phyloP scores from a whole-genome alignment of 345 rosid species.

The Eucalyptus decipiens region DNA sequence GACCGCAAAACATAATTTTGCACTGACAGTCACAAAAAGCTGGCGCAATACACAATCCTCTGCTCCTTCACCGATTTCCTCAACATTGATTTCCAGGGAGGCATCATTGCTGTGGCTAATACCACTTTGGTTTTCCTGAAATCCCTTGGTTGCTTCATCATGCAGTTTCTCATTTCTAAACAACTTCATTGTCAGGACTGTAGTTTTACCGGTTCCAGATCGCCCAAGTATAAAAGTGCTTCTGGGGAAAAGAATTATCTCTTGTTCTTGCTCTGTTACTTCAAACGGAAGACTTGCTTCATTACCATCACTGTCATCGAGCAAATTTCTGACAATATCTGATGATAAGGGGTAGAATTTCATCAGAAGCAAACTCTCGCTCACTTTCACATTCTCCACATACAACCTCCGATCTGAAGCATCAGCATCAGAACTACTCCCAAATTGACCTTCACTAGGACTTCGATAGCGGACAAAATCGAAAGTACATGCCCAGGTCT shows the following conservation, averaged over 20 bases:
- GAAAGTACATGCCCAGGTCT: constrained; percentile 12
- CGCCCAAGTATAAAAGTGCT: constrained; percentile 39
- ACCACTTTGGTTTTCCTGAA: neutral
- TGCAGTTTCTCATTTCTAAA: constrained; percentile 17
- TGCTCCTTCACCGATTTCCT: neutral
- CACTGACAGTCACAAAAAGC: constrained; percentile 41
- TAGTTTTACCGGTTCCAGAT: constrained; percentile 62
- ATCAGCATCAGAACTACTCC: neutral
- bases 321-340: constrained; percentile 15
- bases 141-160: constrained; percentile 6
- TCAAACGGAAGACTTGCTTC: constrained; percentile 41
- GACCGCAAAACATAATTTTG: constrained; percentile 31
- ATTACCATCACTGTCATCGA: constrained; percentile 16
- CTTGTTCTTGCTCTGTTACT: constrained; percentile 28
- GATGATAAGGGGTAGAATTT: constrained; percentile 39
- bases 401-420: neutral
- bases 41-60: constrained; percentile 10
- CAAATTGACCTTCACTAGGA: neutral
- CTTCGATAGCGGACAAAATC: constrained; percentile 6
- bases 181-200: constrained; percentile 33
- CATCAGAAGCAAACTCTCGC: constrained; percentile 33
- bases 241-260: constrained; percentile 18
- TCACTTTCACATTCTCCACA: constrained; percentile 30
- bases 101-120: neutral
- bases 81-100: neutral